phyloP scores from a whole-genome alignment of 495 filamentous ascomycete species.

The Penicilliopsis zonata region DNA sequence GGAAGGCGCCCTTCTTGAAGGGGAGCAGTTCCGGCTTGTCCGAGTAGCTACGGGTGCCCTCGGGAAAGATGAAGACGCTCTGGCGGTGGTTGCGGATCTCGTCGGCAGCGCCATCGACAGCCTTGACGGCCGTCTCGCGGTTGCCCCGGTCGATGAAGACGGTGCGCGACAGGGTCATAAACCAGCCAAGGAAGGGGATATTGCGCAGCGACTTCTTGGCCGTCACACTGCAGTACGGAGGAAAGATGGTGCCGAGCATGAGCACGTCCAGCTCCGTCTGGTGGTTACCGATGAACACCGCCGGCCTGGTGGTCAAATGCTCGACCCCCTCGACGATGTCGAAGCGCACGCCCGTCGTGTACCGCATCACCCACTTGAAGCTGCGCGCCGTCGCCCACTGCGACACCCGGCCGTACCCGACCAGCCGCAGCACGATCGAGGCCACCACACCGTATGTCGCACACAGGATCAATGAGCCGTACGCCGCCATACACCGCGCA shows the following conservation, averaged over 20 bases:
- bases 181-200: constrained; percentile 90
- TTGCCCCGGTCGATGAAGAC: constrained; percentile 93
- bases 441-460: constrained; percentile 69
- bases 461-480: constrained; percentile 48
- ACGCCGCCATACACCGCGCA: constrained; percentile 60
- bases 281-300: constrained; percentile 88
- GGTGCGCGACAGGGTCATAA: constrained; percentile 80
- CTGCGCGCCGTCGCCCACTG: constrained; percentile 76
- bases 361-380: constrained; percentile 73
- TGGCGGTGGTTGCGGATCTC: constrained; percentile 68
- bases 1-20: constrained; percentile 98
- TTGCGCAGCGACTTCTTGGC: constrained; percentile 77
- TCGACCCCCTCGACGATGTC: constrained; percentile 56
- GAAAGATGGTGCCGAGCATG: constrained; percentile 78
- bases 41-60: constrained; percentile 86
- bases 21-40: constrained; percentile 67
- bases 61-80: constrained; percentile 87
- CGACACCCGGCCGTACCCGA: constrained; percentile 60
- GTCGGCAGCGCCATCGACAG: constrained; percentile 70
- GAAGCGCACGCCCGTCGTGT: constrained; percentile 69
- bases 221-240: constrained; percentile 83
- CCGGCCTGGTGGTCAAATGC: constrained; percentile 59
- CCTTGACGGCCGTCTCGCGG: constrained; percentile 63
- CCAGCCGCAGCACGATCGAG: constrained; percentile 56
- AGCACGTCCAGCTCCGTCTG: constrained; percentile 91